Percentiles rank a stretch among this genome's conserved stretches.
Evolutionary conservation across 2,329 filamentous ascomycete genomes (phyloP).

Genomic region (Colletotrichum sp.): DNA sequence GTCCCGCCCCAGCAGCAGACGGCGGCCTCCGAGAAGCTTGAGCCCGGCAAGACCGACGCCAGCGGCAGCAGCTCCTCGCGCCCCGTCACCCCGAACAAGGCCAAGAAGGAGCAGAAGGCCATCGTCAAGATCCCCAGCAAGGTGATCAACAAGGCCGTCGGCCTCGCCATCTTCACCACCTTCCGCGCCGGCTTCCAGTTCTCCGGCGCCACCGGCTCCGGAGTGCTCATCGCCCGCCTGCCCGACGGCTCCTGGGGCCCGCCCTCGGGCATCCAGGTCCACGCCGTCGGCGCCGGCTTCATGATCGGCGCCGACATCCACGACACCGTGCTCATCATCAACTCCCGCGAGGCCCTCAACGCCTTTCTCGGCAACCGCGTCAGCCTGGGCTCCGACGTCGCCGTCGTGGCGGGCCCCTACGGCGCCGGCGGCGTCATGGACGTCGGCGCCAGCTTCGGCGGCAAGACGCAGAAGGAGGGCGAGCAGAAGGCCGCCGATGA

Average conservation of each 20-base stretch:
- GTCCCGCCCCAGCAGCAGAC: conserved; percentile 26
- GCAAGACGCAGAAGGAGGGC: conserved; percentile 16
- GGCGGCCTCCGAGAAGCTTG: conserved; percentile 23
- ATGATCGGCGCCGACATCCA: conserved; percentile 86
- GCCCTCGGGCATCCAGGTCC: conserved; percentile 81
- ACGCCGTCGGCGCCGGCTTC: conserved; percentile 81
- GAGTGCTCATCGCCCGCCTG: conserved; percentile 66
- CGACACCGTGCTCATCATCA: conserved; percentile 88
- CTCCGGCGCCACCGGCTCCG: conserved; percentile 70
- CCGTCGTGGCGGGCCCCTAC: conserved; percentile 72
- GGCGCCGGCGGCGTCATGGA: conserved; percentile 78
- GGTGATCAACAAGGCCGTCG: conserved; percentile 69
- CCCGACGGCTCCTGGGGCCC: conserved; percentile 77
- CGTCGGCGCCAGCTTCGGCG: conserved; percentile 40
- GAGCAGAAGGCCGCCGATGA: conserved; percentile 19
- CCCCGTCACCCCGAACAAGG: conserved; percentile 26
- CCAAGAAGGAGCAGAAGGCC: conserved; percentile 45
- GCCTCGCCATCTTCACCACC: conserved; percentile 75
- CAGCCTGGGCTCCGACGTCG: conserved; percentile 79
- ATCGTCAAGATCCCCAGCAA: conserved; percentile 60
- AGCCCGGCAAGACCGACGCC: conserved; percentile 17
- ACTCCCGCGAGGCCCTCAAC: conserved; percentile 75
- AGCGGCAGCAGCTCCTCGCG: neutral
- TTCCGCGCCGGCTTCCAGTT: conserved; percentile 71
- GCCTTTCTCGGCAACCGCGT: conserved; percentile 79